A percentile compares a stretch with the other conserved stretches of the same genome.
phyloP scores from a whole-genome alignment of 2,329 filamentous ascomycete genomes.

The Trichoderma guizhouense region DNA sequence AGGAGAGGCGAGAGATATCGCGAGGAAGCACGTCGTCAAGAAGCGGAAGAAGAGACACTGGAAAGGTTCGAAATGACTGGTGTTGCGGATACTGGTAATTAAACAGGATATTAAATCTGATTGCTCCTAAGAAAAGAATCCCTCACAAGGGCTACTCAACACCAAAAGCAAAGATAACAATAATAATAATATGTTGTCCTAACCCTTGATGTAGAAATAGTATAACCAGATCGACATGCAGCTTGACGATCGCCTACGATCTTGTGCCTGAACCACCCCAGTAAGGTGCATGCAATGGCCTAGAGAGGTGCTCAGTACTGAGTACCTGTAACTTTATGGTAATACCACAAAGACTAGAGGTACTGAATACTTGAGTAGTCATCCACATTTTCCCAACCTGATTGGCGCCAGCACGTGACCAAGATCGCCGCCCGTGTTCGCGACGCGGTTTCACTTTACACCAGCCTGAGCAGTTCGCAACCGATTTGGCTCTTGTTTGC shows the following conservation, averaged over 20 bases:
- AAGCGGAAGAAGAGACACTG: background rate
- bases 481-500: background rate
- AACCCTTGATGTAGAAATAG: background rate
- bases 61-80: background rate
- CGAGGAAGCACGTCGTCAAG: background rate
- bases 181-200: background rate
- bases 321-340: background rate
- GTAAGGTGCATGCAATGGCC: background rate
- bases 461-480: background rate
- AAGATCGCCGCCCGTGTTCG: background rate
- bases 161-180: background rate
- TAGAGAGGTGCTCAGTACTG: background rate
- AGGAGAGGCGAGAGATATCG: background rate
- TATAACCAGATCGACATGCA: background rate
- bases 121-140: background rate
- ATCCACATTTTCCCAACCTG: background rate
- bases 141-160: background rate
- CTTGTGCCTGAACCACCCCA: background rate
- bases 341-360: accelerated
- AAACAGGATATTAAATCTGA: background rate
- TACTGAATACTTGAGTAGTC: background rate
- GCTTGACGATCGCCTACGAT: background rate
- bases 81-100: background rate
- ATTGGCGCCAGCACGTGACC: background rate
- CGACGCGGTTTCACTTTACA: slow-evolving; percentile 13